Conservation (phyloP, 2,329 filamentous ascomycete genomes). For the Hirsutella minnesotensis region DNA sequence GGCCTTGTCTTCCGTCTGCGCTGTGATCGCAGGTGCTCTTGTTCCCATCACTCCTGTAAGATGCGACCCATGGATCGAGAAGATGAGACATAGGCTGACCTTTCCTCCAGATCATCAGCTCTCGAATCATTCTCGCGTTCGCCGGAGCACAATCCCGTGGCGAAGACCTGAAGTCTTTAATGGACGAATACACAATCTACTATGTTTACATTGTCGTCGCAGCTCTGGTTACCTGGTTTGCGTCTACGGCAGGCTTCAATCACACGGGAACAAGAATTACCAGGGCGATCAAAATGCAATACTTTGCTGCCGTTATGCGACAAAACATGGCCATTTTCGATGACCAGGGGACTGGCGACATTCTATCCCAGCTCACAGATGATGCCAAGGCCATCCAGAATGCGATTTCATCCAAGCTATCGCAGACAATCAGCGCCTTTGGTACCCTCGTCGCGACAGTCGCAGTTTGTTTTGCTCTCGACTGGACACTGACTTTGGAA, state of each 20-base stretch:
- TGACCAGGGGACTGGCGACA: constrained; percentile 13
- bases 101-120: not conserved
- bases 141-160: not conserved
- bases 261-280: constrained; percentile 1
- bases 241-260: constrained; percentile 10
- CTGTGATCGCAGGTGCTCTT: not conserved
- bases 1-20: not conserved
- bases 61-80: not conserved
- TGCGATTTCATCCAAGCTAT: not conserved
- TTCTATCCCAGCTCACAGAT: not conserved
- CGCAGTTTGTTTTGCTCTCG: not conserved
- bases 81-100: not conserved
- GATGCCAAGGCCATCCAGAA: not conserved
- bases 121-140: not conserved
- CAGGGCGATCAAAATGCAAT: not conserved
- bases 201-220: constrained; percentile 14
- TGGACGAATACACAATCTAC: not conserved
- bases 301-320: constrained; percentile 15
- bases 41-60: not conserved
- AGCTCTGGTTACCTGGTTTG: constrained; percentile 21
- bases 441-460: not conserved
- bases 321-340: constrained; percentile 19
- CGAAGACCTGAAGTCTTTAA: not conserved
- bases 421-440: not conserved
- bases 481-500: not conserved